Evolutionary conservation across 192 early-diverging fungal genomes (phyloP), one percentile per base, ranked within the genome.

Genomic region (Coemansia sp.): DNA sequence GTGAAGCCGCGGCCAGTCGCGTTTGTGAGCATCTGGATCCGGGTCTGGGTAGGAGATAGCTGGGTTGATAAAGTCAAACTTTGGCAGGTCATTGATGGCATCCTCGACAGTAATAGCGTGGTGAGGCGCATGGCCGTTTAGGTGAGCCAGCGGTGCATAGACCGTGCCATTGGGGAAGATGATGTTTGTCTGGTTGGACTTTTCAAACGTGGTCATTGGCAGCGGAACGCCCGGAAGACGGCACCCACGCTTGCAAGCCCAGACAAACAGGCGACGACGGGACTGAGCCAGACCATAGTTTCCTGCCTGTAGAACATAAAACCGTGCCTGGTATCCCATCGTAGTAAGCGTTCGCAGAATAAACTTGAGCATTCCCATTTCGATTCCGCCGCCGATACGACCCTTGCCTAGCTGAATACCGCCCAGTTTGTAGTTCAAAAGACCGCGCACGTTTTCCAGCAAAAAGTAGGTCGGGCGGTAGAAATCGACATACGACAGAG

Each of bases 401-500:
- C 63, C 67, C 4, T 60, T 66, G 6, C 87, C 86, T 14, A 70
- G 73, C 60, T 86, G 86, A n/a, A 77, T 73, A 8, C 87, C 87
- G 8, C 87, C 88, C n/a, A 88, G 75, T 7, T 64, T 68, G 67
- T 85, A 89, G 55, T 56, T 60, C 6, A 85, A 40, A 68, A 91
- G 68, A 5, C 87, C 89, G 0, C 80, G 72, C n/a, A 91, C 89
- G 65, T 91, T 91, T 57, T 91, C 89, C 22, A 89, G 69, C 59
- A 91, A 56, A 59, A 91, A 89, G 52, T 86, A 90, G 7, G 78
- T 62, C 7, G 89, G 88, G 22, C 75, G 84, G 64, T 89, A 90
- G 60, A 89, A 86, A 30, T 91, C 89, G 42, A 90, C 88, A 64
- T 89, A 91, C 20, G 85, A 85, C 25, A 91, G 71, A 4, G 86